Conservation (phyloP, 441 rosid genomes). For the Gossypium davidsonii region DNA sequence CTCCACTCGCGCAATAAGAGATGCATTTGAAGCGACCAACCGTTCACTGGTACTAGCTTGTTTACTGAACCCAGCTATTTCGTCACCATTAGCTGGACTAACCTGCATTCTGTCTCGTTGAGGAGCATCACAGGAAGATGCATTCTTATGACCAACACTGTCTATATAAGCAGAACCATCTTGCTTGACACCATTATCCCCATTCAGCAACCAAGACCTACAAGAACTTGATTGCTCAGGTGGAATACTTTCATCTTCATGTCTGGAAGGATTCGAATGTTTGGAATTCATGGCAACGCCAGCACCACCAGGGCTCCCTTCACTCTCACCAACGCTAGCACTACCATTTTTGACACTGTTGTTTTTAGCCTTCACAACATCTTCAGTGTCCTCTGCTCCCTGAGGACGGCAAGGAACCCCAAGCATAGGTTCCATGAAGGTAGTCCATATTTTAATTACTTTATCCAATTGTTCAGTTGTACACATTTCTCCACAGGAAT, state of each 20-base stretch:
- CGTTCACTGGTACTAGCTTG: conserved; percentile 47
- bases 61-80: conserved; percentile 41
- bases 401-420: conserved; percentile 84
- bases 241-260: conserved; percentile 45
- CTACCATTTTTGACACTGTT: conserved; percentile 38
- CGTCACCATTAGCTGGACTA: conserved; percentile 44
- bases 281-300: conserved; percentile 36
- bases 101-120: conserved; percentile 44
- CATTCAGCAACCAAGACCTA: conserved; percentile 48
- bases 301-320: conserved; percentile 50
- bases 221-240: conserved; percentile 60
- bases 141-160: conserved; percentile 34
- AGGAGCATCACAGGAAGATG: conserved; percentile 29
- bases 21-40: conserved; percentile 31
- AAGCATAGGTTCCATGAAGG: conserved; percentile 78
- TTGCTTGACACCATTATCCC: conserved; percentile 44
- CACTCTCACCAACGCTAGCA: conserved; percentile 44
- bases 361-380: conserved; percentile 54
- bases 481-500: conserved; percentile 93
- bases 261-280: conserved; percentile 51
- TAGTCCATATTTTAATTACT: conserved; percentile 90
- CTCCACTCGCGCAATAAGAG: conserved; percentile 40
- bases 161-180: conserved; percentile 47
- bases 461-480: conserved; percentile 86
- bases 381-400: conserved; percentile 83